phyloP scores from a whole-genome alignment of 305 asterid species.

The Fraxinus xanthoxyloides region DNA sequence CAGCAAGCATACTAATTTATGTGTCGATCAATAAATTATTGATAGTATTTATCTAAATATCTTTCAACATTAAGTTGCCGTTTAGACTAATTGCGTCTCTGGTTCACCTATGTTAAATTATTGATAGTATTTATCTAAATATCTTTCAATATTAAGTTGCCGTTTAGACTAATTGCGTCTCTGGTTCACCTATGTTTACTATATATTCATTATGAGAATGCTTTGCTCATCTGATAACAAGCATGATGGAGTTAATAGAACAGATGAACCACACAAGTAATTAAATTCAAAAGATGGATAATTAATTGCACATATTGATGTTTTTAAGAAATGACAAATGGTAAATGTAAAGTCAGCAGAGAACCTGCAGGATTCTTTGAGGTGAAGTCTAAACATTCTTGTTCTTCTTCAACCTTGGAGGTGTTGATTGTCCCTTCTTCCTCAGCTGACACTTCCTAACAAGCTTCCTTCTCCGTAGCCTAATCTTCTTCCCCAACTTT shows the following conservation, averaged over 20 bases:
- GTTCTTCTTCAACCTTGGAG: neutral
- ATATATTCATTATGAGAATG: neutral
- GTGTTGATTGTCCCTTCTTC: neutral
- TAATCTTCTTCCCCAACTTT: too few relatives aligned
- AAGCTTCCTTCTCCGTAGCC: too few relatives aligned
- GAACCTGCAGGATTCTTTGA: neutral
- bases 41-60: neutral
- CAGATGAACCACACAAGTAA: neutral
- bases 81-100: neutral
- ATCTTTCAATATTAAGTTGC: neutral
- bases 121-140: neutral
- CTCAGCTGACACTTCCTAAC: neutral
- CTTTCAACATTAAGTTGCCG: neutral
- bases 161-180: neutral
- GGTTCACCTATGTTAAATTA: neutral
- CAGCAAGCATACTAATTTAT: constrained; percentile 23
- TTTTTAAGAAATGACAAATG: neutral
- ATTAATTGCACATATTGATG: neutral
- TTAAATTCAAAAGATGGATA: neutral
- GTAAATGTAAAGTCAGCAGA: neutral
- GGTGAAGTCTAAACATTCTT: neutral
- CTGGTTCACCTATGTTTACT: neutral
- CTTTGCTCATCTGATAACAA: neutral
- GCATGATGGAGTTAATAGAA: neutral
- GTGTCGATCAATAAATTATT: neutral